phyloP scores from a whole-genome alignment of 306 rosid species.

The Geum urbanum region DNA sequence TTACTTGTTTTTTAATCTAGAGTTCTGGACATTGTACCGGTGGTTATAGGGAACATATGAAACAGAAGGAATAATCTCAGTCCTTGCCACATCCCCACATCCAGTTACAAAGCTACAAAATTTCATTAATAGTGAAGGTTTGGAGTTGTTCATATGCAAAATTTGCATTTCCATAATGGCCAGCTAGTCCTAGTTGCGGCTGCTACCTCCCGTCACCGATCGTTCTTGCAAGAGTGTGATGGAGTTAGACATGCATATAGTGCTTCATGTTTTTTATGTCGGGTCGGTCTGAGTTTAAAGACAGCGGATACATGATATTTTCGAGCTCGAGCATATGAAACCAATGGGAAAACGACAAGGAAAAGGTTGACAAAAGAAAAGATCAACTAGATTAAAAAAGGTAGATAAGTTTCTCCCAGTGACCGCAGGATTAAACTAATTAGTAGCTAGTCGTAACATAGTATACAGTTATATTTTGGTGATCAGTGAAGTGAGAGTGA shows the following conservation, averaged over 20 bases:
- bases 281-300: conserved; percentile 13
- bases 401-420: background rate
- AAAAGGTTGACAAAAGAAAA: background rate
- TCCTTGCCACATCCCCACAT: conserved; percentile 3
- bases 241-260: background rate
- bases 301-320: background rate
- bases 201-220: background rate
- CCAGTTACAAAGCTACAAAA: conserved; percentile 2
- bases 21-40: background rate
- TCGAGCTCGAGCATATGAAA: background rate
- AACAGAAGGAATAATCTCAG: background rate
- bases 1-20: background rate
- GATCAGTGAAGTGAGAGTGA: too few relatives aligned
- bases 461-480: too few relatives aligned
- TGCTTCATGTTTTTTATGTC: background rate
- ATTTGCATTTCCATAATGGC: background rate
- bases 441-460: too few relatives aligned
- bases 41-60: background rate
- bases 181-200: background rate
- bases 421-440: too few relatives aligned
- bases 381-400: background rate
- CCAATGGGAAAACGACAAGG: background rate
- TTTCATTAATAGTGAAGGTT: background rate
- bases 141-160: background rate
- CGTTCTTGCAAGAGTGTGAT: background rate